Evolutionary conservation across 1,284 basidiomycete genomes (phyloP), one percentile per base, ranked within the genome.

Genomic region (Cryptococcus hybrid): DNA sequence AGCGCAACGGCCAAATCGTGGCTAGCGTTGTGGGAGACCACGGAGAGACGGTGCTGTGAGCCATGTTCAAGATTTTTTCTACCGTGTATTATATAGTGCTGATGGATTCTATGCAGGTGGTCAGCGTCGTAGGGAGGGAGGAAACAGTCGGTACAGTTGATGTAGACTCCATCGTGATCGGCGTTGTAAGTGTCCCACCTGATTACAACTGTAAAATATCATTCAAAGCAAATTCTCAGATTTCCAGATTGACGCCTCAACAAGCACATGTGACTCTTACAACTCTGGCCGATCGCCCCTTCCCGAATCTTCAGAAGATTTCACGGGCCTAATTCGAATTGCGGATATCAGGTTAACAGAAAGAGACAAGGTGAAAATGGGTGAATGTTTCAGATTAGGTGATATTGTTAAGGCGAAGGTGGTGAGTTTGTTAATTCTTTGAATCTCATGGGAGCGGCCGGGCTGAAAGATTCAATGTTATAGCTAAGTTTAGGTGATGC

Each of bases 401-500:
- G 95, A 99, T 78, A 89, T 98, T 54, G 90, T 99, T 35, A 86
- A 90, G 64, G 94, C 93, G 5, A 80, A 88, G 44, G 93, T 98
- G 67, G 93, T 96, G 74, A 77, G 89, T 84, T 36, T 42, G 24
- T 24, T 24, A 24, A 24, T 24, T 24, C 24, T 24, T 24, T 24
- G 24, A 24, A 24, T 24, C 24, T 24, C 24, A 24, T 59, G 24
- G 37, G 43, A 36, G 40, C 43, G 18, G 11, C 13, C 9, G 43
- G 15, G 34, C 13, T 44, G 9, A 43, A 12, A 15, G 43, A 36
- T 38, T 3, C 24, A 18, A 37, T 40, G 11, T 3, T 40, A 3
- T 67, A 95, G 92, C 88, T 94, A 53, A 95, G 91, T 12, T 81
- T 95, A 38, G 91, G 92, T n/a, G 92, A 95, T 78, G 88, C 90